Conservation (phyloP, 2,329 filamentous ascomycete genomes). For the Colletotrichum brevisporum region DNA sequence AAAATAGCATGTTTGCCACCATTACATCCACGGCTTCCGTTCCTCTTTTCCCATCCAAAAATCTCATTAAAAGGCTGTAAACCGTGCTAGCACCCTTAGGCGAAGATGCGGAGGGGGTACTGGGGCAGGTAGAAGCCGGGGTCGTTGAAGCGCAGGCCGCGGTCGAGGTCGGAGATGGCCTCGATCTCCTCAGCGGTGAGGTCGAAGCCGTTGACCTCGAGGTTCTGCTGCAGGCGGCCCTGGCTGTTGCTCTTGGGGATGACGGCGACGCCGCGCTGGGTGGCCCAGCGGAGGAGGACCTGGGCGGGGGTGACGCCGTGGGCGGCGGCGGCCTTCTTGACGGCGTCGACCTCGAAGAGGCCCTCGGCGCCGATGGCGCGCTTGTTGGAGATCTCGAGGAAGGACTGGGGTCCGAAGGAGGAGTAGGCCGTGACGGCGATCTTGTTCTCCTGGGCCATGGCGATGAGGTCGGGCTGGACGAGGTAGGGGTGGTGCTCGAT, state of each 20-base stretch:
- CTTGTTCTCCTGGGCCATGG: conserved; percentile 68
- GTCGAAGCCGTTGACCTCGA: conserved; percentile 70
- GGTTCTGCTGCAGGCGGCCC: conserved; percentile 65
- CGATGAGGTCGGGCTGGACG: conserved; percentile 69
- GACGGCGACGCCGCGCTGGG: conserved; percentile 73
- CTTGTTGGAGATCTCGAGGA: conserved; percentile 50
- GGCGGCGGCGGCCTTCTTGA: conserved; percentile 68
- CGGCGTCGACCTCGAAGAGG: conserved; percentile 51
- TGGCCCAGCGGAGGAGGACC: conserved; percentile 77
- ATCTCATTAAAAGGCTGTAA: conserved; percentile 3
- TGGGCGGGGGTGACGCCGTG: conserved; percentile 73
- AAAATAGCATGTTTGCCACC: not conserved
- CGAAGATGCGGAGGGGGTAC: conserved; percentile 68
- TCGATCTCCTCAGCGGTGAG: conserved; percentile 68
- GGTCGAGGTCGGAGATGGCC: conserved; percentile 67
- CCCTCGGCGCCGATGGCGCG: conserved; percentile 45
- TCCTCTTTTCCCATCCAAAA: not conserved
- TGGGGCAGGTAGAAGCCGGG: conserved; percentile 56
- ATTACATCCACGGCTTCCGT: not conserved
- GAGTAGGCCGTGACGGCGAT: conserved; percentile 77
- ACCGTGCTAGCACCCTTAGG: conserved; percentile 47
- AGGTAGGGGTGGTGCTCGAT: conserved; percentile 81
- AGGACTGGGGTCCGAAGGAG: conserved; percentile 72
- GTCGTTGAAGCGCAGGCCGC: conserved; percentile 73
- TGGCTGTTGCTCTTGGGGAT: conserved; percentile 75